These are phyloP conservation scores for Gloeostereum incarnatum DNA, from an alignment of 768 basidiomycete species.

Conservation along the genomic window DNA sequence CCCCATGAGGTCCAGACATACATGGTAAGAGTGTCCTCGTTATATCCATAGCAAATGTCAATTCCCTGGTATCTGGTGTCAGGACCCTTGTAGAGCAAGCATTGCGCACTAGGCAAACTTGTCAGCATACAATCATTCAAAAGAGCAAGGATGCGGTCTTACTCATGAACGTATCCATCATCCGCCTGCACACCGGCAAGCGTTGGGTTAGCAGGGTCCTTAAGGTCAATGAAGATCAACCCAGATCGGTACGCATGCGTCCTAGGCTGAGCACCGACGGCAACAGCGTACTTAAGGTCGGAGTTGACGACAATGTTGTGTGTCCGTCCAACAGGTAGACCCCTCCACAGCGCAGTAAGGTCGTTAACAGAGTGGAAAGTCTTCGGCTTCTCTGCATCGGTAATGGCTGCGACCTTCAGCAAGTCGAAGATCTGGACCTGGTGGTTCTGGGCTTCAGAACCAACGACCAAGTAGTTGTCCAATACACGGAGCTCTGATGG, in stretches of 20 bases:
- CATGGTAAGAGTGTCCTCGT: constrained; percentile 14
- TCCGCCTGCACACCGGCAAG: constrained; percentile 12
- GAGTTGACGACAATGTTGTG: constrained; percentile 19
- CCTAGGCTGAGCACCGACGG: constrained; percentile 17
- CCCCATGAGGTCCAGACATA: neutral
- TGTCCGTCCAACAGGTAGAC: constrained; percentile 16
- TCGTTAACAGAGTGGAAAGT: constrained; percentile 11
- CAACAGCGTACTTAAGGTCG: constrained; percentile 12
- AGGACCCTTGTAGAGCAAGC: constrained; percentile 19
- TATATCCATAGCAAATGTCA: constrained; percentile 21
- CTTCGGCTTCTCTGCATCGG: constrained; percentile 11
- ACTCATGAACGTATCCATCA: constrained; percentile 22
- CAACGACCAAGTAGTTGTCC: constrained; percentile 14
- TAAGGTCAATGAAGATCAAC: constrained; percentile 19
- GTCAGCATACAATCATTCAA: neutral
- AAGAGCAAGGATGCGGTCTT: neutral
- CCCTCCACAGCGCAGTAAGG: constrained; percentile 12
- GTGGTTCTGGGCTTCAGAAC: constrained; percentile 16
- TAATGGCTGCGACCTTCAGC: constrained; percentile 9
- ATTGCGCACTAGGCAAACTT: constrained; percentile 14
- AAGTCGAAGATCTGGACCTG: constrained; percentile 20
- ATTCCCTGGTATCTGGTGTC: constrained; percentile 16
- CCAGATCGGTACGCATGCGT: constrained; percentile 13
- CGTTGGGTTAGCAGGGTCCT: constrained; percentile 16
- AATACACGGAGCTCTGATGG: constrained; percentile 18